Base-by-base conservation (phyloP, 768 basidiomycete species). In the Coprinopsis sp. region DNA sequence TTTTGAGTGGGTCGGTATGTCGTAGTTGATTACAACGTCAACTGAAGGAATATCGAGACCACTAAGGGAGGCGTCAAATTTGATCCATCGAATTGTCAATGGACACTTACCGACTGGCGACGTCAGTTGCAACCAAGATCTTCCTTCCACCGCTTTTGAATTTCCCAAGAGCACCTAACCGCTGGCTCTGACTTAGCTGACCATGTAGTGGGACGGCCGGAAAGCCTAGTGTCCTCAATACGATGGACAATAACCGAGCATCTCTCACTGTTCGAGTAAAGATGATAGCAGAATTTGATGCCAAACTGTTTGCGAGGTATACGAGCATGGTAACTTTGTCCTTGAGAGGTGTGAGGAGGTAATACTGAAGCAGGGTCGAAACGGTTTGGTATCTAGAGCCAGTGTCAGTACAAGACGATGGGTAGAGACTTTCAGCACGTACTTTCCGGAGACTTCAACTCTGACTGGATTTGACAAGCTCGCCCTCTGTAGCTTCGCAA, bases 201-300 rank as follows among this genome's bases (percentile, higher is more conserved):
- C 96, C 96, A 52, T 99, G 96, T 19, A 99, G 73, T 1, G 96
- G 96, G 19, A 99, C 87, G 4, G 96, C 94, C 0, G 92, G 82
- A 68, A 98, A 96, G 4, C 93, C 91, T 4, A 99, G 74, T 29
- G 84, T 84, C 22, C 95, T 84, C 21, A 98, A 72, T 33, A 98
- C 82, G 47, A 97, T 89, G 0, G 92, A 82, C 45, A 98, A 83
- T 87, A 84, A 74, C 59, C 91, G 84, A 0, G 95, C 86, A 65
- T 98, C 94, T 53, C 92, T 79, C 16, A 98, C 93, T 19, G 96
- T 99, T 50, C 94, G 74, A 10, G 93, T 96, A 66, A 99, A 99
- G 56, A 98, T 83, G 49, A 99, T 97, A 56, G 92, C 90, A 0
- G 91, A 91, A 62, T 91, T 93, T 58, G 90, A 87, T 3, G 91